phyloP scores from a whole-genome alignment of 306 rosid species.

The Gynostemma pentaphyllum region DNA sequence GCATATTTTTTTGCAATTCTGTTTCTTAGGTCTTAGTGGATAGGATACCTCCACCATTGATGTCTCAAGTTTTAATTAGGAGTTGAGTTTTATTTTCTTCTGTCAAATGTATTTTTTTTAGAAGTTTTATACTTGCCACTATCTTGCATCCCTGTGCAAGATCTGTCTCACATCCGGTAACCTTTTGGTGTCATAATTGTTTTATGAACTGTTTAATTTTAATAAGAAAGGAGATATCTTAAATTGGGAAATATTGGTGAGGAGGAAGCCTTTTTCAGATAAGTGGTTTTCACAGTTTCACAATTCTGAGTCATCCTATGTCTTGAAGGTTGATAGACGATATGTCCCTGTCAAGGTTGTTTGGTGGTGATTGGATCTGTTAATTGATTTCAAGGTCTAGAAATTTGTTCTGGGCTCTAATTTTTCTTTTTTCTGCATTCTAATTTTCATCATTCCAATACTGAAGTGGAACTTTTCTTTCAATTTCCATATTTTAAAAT shows the following conservation, averaged over 20 bases:
- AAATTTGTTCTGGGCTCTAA: not conserved
- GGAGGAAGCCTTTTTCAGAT: constrained; percentile 37
- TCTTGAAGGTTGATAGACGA: constrained; percentile 39
- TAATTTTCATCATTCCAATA: not conserved
- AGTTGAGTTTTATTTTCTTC: not conserved
- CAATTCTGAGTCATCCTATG: not conserved
- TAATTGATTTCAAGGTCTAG: not conserved
- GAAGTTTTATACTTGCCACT: not conserved
- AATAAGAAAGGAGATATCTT: not conserved
- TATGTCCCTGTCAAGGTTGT: constrained; percentile 56
- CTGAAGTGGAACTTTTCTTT: not conserved
- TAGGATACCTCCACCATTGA: not conserved
- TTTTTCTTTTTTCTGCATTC: not conserved
- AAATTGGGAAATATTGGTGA: not conserved
- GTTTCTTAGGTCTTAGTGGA: too few species aligned
- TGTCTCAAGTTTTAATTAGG: not conserved
- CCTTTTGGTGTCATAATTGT: not conserved
- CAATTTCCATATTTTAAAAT: not conserved
- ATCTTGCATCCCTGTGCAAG: not conserved
- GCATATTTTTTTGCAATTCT: too few species aligned
- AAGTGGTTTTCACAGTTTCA: constrained; percentile 9
- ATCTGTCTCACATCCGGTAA: not conserved
- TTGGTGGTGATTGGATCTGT: not conserved
- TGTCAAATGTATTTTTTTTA: not conserved
- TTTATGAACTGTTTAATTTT: not conserved